Base-by-base conservation (phyloP, 2,329 filamentous ascomycete species). In the Fusarium transvaalense region DNA sequence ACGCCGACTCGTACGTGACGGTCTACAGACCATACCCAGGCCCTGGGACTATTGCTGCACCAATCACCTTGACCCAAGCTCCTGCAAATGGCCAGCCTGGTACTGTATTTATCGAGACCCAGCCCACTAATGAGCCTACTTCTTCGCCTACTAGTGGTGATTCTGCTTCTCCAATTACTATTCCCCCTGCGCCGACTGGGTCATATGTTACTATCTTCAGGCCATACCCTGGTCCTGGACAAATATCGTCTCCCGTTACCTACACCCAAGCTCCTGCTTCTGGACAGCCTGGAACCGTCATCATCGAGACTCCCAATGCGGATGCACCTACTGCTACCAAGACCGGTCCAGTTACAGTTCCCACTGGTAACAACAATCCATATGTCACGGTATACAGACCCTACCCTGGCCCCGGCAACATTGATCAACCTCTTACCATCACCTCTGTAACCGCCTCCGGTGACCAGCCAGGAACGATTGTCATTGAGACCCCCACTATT, bases 11-110 rank as follows among this genome's bases (percentile, higher is more conserved):
- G 2, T 69, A 70, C 12, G 66, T 69, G 21, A 69, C 66, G 19
- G 50, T 69, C 21, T 70, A 69, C 10, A 52, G 66, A 15, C 66
- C 62, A 6, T 62, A 70, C n/a, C 58, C 66, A 19, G 66, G 66
- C 5, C 56, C 66, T 46, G 64, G 53, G 4, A 42, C 62, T 10
- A 69, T 69, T n/a, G 56, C 66, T 17, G 66, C 57, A 10, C 66
- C 66, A 27, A 64, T 69, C 5, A 69, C 66, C 8, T 25, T 70
- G 37, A 70, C 66, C 6, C 62, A 65, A 29, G 39, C 58, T 46
- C 66, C 66, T 13, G 42, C 57, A 1, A 66, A 66, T 23, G 66
- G 66, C 8, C 62, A 67, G n/a, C 66, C 66, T 12, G 66, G 66
- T 6, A 69, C 66, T 4, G 41, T 69, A 3, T 69, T 69, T 7